Conservation (phyloP, 2,329 filamentous ascomycete species). For the Aspergillus eucalypticola region DNA sequence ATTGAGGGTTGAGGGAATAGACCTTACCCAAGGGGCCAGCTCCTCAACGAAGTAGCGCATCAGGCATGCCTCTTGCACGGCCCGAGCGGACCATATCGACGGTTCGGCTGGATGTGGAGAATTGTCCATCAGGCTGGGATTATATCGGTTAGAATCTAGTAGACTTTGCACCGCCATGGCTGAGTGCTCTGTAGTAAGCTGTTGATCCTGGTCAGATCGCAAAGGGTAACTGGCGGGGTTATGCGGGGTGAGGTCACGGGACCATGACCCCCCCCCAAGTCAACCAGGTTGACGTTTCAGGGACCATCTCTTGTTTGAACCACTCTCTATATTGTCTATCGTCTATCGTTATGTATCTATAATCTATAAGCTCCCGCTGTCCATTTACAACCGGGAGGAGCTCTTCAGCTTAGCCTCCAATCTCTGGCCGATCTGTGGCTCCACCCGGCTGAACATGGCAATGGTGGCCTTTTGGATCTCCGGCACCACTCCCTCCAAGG, state of each 20-base stretch:
- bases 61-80: slow-evolving; percentile 3
- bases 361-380: background rate
- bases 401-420: slow-evolving; percentile 15
- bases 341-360: background rate
- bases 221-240: background rate
- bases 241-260: background rate
- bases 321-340: background rate
- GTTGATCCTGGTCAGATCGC: too few relatives aligned
- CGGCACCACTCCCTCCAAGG: slow-evolving; percentile 25
- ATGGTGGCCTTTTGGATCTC: slow-evolving; percentile 20
- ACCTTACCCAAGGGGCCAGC: slow-evolving; percentile 23
- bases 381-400: slow-evolving; percentile 6
- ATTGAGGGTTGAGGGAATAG: background rate
- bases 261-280: background rate
- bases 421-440: slow-evolving; percentile 23
- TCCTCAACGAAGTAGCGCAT: slow-evolving; percentile 26
- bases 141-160: too few relatives aligned
- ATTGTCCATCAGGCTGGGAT: too few relatives aligned
- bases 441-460: slow-evolving; percentile 26
- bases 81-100: background rate
- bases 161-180: too few relatives aligned
- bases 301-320: too few relatives aligned
- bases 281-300: too few relatives aligned
- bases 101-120: background rate
- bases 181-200: too few relatives aligned